Evolutionary conservation across 176 grass and related monocot species (phyloP).

Genomic region (Eleusine indica): DNA sequence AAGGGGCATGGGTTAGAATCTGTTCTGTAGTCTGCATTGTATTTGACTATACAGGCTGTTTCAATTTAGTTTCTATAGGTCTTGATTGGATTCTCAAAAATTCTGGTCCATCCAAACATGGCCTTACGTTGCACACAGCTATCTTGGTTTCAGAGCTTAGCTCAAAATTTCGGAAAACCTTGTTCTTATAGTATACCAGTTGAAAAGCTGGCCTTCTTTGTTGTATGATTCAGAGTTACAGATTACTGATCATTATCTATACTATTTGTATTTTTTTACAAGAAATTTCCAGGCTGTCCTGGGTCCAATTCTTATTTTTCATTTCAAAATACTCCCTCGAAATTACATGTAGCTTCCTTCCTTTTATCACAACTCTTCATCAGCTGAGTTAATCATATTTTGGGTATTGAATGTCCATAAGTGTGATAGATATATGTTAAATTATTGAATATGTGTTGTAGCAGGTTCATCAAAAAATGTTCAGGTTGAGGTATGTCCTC

Average conservation of each 20-base stretch:
- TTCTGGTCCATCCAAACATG: neutral
- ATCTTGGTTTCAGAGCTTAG: constrained; percentile 11
- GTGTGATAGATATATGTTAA: constrained; percentile 25
- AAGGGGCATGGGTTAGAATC: neutral
- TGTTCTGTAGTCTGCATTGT: constrained; percentile 12
- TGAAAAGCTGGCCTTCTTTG: neutral
- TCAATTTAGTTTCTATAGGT: neutral
- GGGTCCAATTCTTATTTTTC: neutral
- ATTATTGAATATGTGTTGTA: constrained; percentile 28
- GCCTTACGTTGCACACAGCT: neutral
- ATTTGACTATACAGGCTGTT: constrained; percentile 16
- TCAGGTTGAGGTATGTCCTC: constrained; percentile 53
- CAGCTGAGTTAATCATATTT: neutral
- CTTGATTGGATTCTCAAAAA: neutral
- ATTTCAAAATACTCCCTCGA: neutral
- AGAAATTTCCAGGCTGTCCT: neutral
- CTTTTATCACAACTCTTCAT: neutral
- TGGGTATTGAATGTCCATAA: constrained; percentile 14
- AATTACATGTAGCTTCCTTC: neutral
- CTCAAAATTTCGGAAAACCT: neutral
- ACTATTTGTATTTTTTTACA: constrained; percentile 11
- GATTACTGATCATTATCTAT: constrained; percentile 4
- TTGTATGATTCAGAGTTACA: neutral
- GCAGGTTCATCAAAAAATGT: constrained; percentile 48
- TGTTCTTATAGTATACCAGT: neutral